phyloP scores from a whole-genome alignment of 2,329 filamentous ascomycete species.

The Paracoccidioides lutzii region DNA sequence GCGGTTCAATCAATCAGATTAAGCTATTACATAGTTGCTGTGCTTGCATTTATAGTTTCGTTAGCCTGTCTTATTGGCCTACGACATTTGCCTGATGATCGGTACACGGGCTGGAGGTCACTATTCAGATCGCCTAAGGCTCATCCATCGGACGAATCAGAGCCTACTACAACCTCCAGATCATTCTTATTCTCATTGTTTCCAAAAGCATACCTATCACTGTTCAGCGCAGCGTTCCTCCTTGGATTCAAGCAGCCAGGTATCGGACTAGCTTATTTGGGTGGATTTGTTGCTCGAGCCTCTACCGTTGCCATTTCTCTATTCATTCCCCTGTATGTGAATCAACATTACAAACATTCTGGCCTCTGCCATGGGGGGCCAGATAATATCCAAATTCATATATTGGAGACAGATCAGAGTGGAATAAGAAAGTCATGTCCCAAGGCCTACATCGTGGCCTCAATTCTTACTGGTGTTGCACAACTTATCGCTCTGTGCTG shows the following conservation, averaged over 20 bases:
- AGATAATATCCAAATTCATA: conserved; percentile 14
- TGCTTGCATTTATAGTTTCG: conserved; percentile 58
- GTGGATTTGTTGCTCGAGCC: conserved; percentile 86
- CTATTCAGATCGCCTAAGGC: conserved; percentile 24
- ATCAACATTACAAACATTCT: conserved; percentile 72
- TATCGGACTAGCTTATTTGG: conserved; percentile 79
- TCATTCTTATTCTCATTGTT: neutral
- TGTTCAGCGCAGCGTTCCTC: conserved; percentile 50
- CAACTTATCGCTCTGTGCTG: conserved; percentile 75
- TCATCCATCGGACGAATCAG: neutral
- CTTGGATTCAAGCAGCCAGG: conserved; percentile 63
- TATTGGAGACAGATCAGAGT: conserved; percentile 19
- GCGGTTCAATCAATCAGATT: conserved; percentile 62
- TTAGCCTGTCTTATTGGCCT: conserved; percentile 69
- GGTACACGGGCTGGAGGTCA: conserved; percentile 57
- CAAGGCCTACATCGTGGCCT: conserved; percentile 74
- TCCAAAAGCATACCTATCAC: conserved; percentile 31
- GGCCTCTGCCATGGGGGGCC: conserved; percentile 55
- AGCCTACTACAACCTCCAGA: neutral
- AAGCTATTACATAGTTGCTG: conserved; percentile 78
- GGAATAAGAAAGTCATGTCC: conserved; percentile 78
- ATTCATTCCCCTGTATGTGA: conserved; percentile 87
- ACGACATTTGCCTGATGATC: conserved; percentile 54
- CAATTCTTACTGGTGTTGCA: conserved; percentile 75
- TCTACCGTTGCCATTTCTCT: conserved; percentile 91